These are phyloP conservation scores for Boletellus emodensis DNA, from an alignment of 768 basidiomycete species.

Conservation along the genomic window DNA sequence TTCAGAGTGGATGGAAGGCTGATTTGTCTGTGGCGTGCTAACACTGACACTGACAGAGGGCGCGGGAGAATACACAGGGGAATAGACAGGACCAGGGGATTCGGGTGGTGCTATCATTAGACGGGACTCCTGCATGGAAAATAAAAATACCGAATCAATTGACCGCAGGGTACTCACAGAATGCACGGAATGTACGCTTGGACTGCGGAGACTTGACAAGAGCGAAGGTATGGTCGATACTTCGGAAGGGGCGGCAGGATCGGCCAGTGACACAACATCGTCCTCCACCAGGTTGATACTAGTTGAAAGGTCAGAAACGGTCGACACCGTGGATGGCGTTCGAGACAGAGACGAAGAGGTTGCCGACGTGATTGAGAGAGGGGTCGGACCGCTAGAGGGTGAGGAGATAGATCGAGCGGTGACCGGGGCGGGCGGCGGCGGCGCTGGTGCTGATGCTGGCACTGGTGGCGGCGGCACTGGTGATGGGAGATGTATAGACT, in stretches of 20 bases:
- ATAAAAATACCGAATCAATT: neutral
- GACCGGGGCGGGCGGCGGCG: conserved; percentile 20
- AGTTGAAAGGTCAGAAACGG: conserved; percentile 43
- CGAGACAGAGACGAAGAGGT: conserved; percentile 32
- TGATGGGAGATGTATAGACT: conserved; percentile 8
- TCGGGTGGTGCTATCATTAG: conserved; percentile 32
- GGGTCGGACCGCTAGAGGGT: conserved; percentile 33
- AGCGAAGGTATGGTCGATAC: conserved; percentile 56
- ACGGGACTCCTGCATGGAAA: conserved; percentile 20
- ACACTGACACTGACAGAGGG: conserved; percentile 46
- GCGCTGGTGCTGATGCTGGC: neutral
- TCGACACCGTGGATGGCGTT: conserved; percentile 38
- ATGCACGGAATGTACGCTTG: conserved; percentile 19
- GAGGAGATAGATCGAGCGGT: conserved; percentile 19
- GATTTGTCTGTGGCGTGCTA: conserved; percentile 44
- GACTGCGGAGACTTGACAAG: conserved; percentile 41
- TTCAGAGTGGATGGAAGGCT: conserved; percentile 46
- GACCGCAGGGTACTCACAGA: conserved; percentile 33
- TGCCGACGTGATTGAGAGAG: conserved; percentile 30
- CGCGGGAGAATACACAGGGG: conserved; percentile 37
- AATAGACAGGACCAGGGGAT: conserved; percentile 24
- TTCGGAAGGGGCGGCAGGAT: conserved; percentile 25
- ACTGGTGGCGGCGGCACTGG: neutral
- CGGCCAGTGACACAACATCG: conserved; percentile 16
- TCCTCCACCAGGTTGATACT: conserved; percentile 34